These are phyloP conservation scores for Prorocentrum cordatum DNA, from an alignment of 169 alveolate species.

Conservation along the genomic window DNA sequence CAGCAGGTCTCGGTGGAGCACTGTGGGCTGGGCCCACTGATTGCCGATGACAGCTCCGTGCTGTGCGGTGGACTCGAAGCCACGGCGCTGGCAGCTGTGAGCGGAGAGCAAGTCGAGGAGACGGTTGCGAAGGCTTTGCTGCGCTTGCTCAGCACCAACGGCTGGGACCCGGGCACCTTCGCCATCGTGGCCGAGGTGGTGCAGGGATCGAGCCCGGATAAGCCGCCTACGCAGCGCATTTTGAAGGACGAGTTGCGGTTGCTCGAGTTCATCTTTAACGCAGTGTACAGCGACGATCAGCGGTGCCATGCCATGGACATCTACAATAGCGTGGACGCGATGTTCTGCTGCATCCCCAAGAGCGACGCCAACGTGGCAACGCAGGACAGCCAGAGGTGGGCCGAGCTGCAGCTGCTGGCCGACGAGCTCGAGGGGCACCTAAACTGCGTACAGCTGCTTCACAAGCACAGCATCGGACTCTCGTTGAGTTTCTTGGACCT, in stretches of 20 bases:
- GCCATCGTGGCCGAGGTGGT: not conserved
- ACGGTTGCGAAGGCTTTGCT: too few species aligned
- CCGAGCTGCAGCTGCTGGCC: not conserved
- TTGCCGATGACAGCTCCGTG: too few species aligned
- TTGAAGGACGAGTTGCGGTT: not conserved
- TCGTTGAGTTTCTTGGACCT: slow-evolving; percentile 47
- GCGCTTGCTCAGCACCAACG: too few species aligned
- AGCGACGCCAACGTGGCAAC: not conserved
- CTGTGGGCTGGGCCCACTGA: too few species aligned
- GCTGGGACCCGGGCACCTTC: not conserved
- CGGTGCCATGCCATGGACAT: slow-evolving; percentile 59
- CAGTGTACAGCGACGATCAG: slow-evolving; percentile 53
- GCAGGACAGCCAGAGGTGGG: slow-evolving; percentile 1
- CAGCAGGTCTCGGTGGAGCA: too few species aligned
- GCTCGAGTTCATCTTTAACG: slow-evolving; percentile 19
- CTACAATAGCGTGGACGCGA: slow-evolving; percentile 13
- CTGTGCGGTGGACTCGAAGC: too few species aligned
- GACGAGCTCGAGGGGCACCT: slow-evolving; percentile 57
- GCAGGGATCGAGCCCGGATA: slow-evolving; percentile 22
- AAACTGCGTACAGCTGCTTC: slow-evolving; percentile 28
- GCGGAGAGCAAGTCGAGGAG: too few species aligned
- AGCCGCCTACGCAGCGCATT: slow-evolving; percentile 1
- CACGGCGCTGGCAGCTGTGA: too few species aligned
- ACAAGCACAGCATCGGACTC: slow-evolving; percentile 27
- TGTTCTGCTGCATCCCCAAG: slow-evolving; percentile 39